Percentiles rank a stretch among this genome's conserved stretches.
Evolutionary conservation across 2,329 filamentous ascomycete species (phyloP).

Genomic region (Knufia petricola): DNA sequence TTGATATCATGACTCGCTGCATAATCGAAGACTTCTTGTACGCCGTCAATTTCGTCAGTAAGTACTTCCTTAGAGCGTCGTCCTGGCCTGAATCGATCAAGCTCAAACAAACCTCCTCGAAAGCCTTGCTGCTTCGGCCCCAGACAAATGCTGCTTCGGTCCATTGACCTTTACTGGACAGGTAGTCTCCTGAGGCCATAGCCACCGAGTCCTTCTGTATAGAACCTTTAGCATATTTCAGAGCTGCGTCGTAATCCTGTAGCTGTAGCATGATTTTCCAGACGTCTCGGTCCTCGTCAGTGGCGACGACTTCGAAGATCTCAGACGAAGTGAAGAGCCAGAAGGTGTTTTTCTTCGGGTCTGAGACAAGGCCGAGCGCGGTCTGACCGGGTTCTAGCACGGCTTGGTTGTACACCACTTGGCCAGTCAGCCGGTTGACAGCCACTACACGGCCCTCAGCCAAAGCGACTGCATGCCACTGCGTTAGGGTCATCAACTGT

Average conservation of each 20-base stretch:
- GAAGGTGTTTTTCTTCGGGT: slow-evolving; percentile 90
- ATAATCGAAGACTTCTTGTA: slow-evolving; percentile 78
- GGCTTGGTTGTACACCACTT: slow-evolving; percentile 76
- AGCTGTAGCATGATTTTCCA: slow-evolving; percentile 88
- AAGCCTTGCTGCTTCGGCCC: slow-evolving; percentile 90
- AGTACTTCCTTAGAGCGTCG: slow-evolving; percentile 82
- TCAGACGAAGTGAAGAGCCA: slow-evolving; percentile 90
- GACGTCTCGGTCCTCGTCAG: slow-evolving; percentile 81
- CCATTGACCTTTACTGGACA: slow-evolving; percentile 72
- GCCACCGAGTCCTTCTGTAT: slow-evolving; percentile 84
- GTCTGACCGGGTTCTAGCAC: slow-evolving; percentile 72
- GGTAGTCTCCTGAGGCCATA: slow-evolving; percentile 79
- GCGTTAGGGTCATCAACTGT: slow-evolving; percentile 71
- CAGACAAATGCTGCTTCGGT: slow-evolving; percentile 81
- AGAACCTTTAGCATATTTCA: slow-evolving; percentile 70
- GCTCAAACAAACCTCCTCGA: slow-evolving; percentile 85
- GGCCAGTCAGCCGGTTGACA: slow-evolving; percentile 76
- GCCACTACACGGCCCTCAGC: slow-evolving; percentile 76
- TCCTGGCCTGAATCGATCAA: slow-evolving; percentile 86
- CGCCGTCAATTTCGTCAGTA: slow-evolving; percentile 70
- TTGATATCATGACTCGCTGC: slow-evolving; percentile 91
- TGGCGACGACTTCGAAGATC: slow-evolving; percentile 87
- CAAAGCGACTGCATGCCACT: slow-evolving; percentile 84
- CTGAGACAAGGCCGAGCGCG: slow-evolving; percentile 74
- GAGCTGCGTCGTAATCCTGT: slow-evolving; percentile 78